A percentile compares a stretch with the other conserved stretches of the same genome.
Conservation (phyloP, 2,329 filamentous ascomycete genomes). For the Penicillium frequentans region DNA sequence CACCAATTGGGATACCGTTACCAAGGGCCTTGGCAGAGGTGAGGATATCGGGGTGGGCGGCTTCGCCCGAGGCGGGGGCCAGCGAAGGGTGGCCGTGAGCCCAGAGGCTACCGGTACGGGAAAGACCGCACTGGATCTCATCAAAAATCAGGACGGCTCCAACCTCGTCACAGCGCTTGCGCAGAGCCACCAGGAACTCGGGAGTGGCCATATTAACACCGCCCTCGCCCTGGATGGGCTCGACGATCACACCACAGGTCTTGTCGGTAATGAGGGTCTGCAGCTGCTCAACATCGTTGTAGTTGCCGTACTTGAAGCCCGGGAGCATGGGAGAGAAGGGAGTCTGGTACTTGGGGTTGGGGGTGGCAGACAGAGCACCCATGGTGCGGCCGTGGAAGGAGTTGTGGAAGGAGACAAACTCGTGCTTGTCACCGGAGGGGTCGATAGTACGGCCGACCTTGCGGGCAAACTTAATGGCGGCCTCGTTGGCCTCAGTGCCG, state of each 20-base stretch:
- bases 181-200: slow-evolving; percentile 82
- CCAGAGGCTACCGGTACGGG: slow-evolving; percentile 86
- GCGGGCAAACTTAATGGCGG: slow-evolving; percentile 92
- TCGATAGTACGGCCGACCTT: slow-evolving; percentile 81
- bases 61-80: slow-evolving; percentile 45
- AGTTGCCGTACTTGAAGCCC: slow-evolving; percentile 82
- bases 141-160: slow-evolving; percentile 90
- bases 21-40: slow-evolving; percentile 95
- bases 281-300: slow-evolving; percentile 76
- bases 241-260: slow-evolving; percentile 92
- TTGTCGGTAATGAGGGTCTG: slow-evolving; percentile 73
- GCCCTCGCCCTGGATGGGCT: slow-evolving; percentile 96
- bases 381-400: slow-evolving; percentile 97
- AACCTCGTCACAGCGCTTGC: slow-evolving; percentile 78
- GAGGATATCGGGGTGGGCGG: slow-evolving; percentile 89
- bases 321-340: slow-evolving; percentile 96
- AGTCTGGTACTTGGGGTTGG: slow-evolving; percentile 95
- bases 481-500: slow-evolving; percentile 95
- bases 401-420: slow-evolving; percentile 86
- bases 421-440: slow-evolving; percentile 70
- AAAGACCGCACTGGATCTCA: slow-evolving; percentile 94
- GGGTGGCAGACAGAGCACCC: slow-evolving; percentile 91
- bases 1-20: slow-evolving; percentile 94
- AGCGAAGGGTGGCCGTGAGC: slow-evolving; percentile 72
- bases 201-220: slow-evolving; percentile 81